phyloP scores from a whole-genome alignment of 768 basidiomycete genomes.

The Auriscalpium vulgare region DNA sequence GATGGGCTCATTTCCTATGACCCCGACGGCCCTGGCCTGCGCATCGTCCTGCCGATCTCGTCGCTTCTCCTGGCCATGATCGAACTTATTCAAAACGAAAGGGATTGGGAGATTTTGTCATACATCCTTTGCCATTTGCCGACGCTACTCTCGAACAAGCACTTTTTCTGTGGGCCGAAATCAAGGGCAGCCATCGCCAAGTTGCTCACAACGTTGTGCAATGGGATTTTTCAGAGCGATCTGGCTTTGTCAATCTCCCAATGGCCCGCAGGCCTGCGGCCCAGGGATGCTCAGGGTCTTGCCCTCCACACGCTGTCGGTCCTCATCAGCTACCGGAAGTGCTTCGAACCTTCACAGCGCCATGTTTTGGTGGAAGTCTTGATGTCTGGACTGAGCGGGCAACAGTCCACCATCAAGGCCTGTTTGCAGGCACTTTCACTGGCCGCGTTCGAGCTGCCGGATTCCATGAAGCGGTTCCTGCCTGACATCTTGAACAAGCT shows the following conservation, averaged over 20 bases:
- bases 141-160: constrained; percentile 88
- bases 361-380: constrained; percentile 71
- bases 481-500: constrained; percentile 80
- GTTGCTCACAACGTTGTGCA: constrained; percentile 61
- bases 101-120: constrained; percentile 88
- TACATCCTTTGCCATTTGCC: constrained; percentile 90
- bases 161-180: constrained; percentile 88
- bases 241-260: constrained; percentile 49
- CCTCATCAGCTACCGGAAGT: constrained; percentile 76
- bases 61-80: constrained; percentile 59
- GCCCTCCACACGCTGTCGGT: constrained; percentile 85
- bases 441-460: constrained; percentile 77
- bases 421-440: constrained; percentile 87
- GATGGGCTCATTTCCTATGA: constrained; percentile 64
- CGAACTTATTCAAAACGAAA: constrained; percentile 62
- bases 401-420: constrained; percentile 73
- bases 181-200: constrained; percentile 54
- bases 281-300: constrained; percentile 79
- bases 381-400: constrained; percentile 59
- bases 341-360: constrained; percentile 60
- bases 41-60: constrained; percentile 62
- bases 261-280: constrained; percentile 56
- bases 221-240: constrained; percentile 49
- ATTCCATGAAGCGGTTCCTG: constrained; percentile 72
- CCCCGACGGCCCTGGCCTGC: constrained; percentile 34